Evolutionary conservation across 352 stramenopile genomes (phyloP).

Genomic region (Phytophthora boehmeriae): DNA sequence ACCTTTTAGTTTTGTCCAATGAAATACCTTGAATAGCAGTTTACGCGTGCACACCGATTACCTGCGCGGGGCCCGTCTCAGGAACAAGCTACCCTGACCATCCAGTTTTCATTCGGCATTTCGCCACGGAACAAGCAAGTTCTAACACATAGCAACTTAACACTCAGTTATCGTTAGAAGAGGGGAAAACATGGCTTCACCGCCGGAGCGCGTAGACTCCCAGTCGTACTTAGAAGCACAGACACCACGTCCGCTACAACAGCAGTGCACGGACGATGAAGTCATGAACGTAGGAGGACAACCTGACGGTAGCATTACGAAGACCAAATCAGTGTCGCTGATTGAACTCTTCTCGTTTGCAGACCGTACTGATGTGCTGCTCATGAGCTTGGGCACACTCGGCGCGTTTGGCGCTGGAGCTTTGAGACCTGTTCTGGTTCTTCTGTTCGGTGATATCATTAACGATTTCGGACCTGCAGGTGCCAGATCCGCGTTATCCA

Average conservation of each 20-base stretch:
- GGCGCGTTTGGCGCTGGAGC: constrained; percentile 19
- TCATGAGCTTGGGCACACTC: constrained; percentile 30
- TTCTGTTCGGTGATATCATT: constrained; percentile 37
- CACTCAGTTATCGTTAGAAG: too few species aligned
- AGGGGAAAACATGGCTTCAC: constrained; percentile 3
- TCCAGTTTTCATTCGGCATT: constrained; percentile 22
- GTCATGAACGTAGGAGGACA: constrained; percentile 2
- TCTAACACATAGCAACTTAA: neutral
- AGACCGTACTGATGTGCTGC: constrained; percentile 31
- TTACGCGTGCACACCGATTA: too few species aligned
- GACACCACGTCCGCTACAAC: constrained; percentile 17
- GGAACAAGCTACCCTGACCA: neutral
- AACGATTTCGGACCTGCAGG: constrained; percentile 30
- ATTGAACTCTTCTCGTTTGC: constrained; percentile 39
- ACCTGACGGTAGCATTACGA: neutral
- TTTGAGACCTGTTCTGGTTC: constrained; percentile 29
- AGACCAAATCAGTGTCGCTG: constrained; percentile 11
- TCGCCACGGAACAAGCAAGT: constrained; percentile 3
- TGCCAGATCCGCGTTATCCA: neutral
- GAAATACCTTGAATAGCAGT: too few species aligned
- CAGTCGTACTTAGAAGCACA: constrained; percentile 18
- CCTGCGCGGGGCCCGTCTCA: neutral
- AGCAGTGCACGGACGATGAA: neutral
- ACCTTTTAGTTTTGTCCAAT: too few species aligned
- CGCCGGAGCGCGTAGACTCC: constrained; percentile 4